Conservation (phyloP, 768 basidiomycete species). For the Russula virescens region DNA sequence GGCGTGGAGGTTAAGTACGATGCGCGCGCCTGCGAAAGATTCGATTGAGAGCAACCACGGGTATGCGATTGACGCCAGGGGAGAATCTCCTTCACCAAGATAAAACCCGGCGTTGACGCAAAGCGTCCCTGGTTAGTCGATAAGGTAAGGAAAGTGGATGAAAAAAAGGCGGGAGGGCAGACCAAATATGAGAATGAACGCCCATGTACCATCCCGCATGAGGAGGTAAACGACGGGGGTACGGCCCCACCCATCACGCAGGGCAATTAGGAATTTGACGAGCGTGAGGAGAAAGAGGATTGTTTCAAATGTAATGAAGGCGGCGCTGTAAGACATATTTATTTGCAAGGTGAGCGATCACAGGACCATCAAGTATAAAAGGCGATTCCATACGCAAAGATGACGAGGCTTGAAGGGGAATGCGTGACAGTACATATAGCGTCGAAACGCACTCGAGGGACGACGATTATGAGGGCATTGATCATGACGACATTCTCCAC, state of each 20-base stretch:
- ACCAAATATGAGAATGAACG: conserved; percentile 29
- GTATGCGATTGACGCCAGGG: conserved; percentile 14
- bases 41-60: conserved; percentile 18
- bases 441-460: conserved; percentile 14
- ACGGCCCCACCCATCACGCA: conserved; percentile 25
- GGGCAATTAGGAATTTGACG: conserved; percentile 23
- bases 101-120: conserved; percentile 20
- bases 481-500: conserved; percentile 19
- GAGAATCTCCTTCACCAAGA: conserved; percentile 6
- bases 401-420: conserved; percentile 12
- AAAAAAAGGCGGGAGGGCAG: not conserved
- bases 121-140: conserved; percentile 7
- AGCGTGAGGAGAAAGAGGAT: conserved; percentile 28
- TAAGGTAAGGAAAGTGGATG: not conserved
- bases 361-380: not conserved
- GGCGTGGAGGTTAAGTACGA: conserved; percentile 16
- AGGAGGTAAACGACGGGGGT: conserved; percentile 26
- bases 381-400: conserved; percentile 13
- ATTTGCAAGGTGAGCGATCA: not conserved
- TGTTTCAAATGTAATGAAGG: conserved; percentile 27
- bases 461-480: conserved; percentile 10
- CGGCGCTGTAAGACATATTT: conserved; percentile 17
- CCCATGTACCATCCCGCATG: conserved; percentile 29
- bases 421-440: conserved; percentile 10
- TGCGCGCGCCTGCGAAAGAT: conserved; percentile 12